Evolutionary conservation across 176 grass and related monocot species (phyloP), one percentile per base, ranked within the genome.

Genomic region (Bonia amplexicaulis): DNA sequence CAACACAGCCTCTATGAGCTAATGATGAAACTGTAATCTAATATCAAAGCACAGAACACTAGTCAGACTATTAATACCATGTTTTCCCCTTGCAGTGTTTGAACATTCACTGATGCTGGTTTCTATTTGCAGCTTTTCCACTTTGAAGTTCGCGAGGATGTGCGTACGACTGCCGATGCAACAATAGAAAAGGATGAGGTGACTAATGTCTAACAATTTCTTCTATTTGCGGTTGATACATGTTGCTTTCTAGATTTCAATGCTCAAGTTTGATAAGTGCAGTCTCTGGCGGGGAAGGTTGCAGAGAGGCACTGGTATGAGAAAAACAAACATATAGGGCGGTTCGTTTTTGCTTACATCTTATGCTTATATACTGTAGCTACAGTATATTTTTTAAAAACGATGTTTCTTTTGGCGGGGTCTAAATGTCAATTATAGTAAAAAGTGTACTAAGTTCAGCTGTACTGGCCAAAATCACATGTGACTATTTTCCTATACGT

Each of bases 1-100:
- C 96, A 99, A 94, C 96, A 99, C 83, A 99, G 93, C 84, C 96
- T 99, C 82, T 96, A 99, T 27, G 96, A 99, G 85, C 85, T 99
- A 80, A 99, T 70, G 13, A 39, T 70, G n/a, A 64, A 76, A 71
- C 25, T 66, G 6, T 40, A 71, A 44, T 83, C 6, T 37, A 19
- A 22, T 54, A 20, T 35, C 6, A 42, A 45, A 65, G 11, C 23
- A 15, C 16, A 63, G 1, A 62, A 68, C 23, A 37, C 7, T 63
- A 13, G 20, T 42, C 59, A 13, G 46, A 14, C 12, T 29, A 63
- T 33, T 19, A 17, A 76, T 23, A 47, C 14, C 2, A 40, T 0
- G 11, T 71, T 67, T 73, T 37, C 44, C 39, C 35, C 19, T 12
- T 47, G 52, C 20, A 16, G 20, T 68, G 16, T 41, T 65, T 88